Evolutionary conservation across 2,329 filamentous ascomycete genomes (phyloP), one percentile per base, ranked within the genome.

Genomic region (Fonsecaea pedrosoi): DNA sequence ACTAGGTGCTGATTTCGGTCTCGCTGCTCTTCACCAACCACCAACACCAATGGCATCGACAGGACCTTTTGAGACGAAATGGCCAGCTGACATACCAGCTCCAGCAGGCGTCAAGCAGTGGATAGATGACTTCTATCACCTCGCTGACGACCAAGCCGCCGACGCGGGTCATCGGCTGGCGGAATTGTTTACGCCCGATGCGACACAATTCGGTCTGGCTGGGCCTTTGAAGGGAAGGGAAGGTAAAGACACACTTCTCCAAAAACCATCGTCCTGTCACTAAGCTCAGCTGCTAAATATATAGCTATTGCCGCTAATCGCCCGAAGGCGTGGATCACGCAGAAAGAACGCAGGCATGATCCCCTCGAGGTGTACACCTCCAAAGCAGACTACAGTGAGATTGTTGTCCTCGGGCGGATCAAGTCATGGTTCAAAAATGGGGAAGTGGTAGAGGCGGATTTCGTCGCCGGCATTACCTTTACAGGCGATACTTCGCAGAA

Each of bases 371-470:
- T 53, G n/a, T 53, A 53, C 48, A 53, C 48, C 48, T 25, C 12
- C n/a, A 53, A 53, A 18, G 48, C 48, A n/a, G 48, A 53, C 48
- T 53, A 53, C 48, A 53, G 48, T 13, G 48, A 53, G 5, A 53
- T 53, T 13, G 5, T 53, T 6, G 48, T 53, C 48, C 25, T 53
- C 6, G 48, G 48, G 15, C 18, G 25, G 25, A n/a, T 53, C 48
- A 53, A 53, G 48, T 53, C 48, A 32, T 53, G 48, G 48, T 53
- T 53, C 48, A 53, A 53, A 18, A 53, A 53, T 53, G 48, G 48
- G 48, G 48, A 53, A 13, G 25, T 53, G n/a, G 48, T 53, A 5
- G 48, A 53, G 21, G 48, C 25, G 3, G 48, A 53, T 5, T 53
- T 53, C 30, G n/a, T 53, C 12, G 48, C 6, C 3, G 48, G 48